Conservation (phyloP, 1,139 yeast genomes). For the Protomyces gravidus region DNA sequence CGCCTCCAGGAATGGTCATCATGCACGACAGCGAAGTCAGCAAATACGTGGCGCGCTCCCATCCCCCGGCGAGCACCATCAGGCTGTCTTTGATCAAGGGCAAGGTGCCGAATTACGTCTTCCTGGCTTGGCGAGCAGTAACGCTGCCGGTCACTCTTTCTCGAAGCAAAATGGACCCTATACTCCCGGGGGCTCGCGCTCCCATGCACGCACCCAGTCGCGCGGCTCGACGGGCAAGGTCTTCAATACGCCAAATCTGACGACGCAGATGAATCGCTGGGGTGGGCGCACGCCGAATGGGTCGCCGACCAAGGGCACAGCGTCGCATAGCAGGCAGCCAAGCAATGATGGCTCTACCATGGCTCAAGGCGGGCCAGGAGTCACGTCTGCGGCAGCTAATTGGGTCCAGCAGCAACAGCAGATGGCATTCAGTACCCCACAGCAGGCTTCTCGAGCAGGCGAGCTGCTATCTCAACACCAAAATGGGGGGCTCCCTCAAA, state of each 20-base stretch:
- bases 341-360: constrained; percentile 2
- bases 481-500: constrained; percentile 17
- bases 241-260: constrained; percentile 20
- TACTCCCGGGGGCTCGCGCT: constrained; percentile 19
- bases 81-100: background rate
- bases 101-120: background rate
- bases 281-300: constrained; percentile 12
- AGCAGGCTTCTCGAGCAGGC: constrained; percentile 11
- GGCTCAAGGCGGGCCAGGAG: background rate
- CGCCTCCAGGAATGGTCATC: background rate
- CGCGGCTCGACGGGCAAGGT: constrained; percentile 10
- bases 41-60: background rate
- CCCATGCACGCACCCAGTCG: constrained; percentile 8
- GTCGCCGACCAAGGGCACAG: constrained; percentile 3
- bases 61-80: background rate
- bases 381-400: background rate
- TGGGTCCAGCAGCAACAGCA: constrained; percentile 27
- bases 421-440: constrained; percentile 20
- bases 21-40: background rate
- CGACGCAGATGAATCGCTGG: constrained; percentile 25
- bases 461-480: constrained; percentile 2
- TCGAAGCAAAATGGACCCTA: constrained; percentile 4
- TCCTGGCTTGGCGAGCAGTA: background rate
- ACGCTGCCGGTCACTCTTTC: background rate
- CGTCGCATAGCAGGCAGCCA: constrained; percentile 3